A percentile compares a stretch with the other conserved stretches of the same genome.
Evolutionary conservation across 176 grass and related monocot genomes (phyloP).

Genomic region (Leersia perrieri): DNA sequence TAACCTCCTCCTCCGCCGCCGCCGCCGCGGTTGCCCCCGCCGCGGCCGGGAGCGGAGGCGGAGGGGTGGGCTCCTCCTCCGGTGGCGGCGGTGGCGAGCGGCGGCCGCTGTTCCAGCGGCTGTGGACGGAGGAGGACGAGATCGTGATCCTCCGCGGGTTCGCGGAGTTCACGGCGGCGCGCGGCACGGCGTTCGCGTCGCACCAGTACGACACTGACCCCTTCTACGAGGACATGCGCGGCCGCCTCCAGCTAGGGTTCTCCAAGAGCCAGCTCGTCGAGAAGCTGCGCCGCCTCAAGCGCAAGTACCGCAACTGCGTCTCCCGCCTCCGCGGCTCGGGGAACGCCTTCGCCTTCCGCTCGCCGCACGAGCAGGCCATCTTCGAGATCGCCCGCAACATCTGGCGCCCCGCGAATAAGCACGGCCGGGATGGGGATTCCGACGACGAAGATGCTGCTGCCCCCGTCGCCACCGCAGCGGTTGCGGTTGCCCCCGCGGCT

Average conservation of each 20-base stretch:
- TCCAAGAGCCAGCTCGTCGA: constrained; percentile 98
- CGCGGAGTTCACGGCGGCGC: constrained; percentile 78
- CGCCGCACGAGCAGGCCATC: constrained; percentile 79
- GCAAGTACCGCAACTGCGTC: constrained; percentile 95
- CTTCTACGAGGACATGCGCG: constrained; percentile 94
- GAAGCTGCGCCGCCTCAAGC: constrained; percentile 95
- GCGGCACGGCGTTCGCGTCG: constrained; percentile 93
- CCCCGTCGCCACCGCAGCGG: background rate
- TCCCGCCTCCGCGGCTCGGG: constrained; percentile 62
- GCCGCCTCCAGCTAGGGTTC: constrained; percentile 85
- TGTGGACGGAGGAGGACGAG: constrained; percentile 99
- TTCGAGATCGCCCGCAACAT: constrained; percentile 94
- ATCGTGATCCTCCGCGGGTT: constrained; percentile 85
- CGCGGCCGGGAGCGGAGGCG: constrained; percentile 16
- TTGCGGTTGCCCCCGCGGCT: background rate
- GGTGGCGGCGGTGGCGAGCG: constrained; percentile 36
- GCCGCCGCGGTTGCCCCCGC: constrained; percentile 17
- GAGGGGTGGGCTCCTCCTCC: constrained; percentile 22
- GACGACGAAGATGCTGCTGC: constrained; percentile 33
- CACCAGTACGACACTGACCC: constrained; percentile 98
- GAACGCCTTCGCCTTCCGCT: constrained; percentile 65
- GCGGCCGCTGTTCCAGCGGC: constrained; percentile 80
- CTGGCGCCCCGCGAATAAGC: constrained; percentile 67
- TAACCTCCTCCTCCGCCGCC: constrained; percentile 31
- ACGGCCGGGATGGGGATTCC: constrained; percentile 49